Evolutionary conservation across 495 filamentous ascomycete genomes (phyloP), one percentile per base, ranked within the genome.

Genomic region (Penicillium crystallinum): DNA sequence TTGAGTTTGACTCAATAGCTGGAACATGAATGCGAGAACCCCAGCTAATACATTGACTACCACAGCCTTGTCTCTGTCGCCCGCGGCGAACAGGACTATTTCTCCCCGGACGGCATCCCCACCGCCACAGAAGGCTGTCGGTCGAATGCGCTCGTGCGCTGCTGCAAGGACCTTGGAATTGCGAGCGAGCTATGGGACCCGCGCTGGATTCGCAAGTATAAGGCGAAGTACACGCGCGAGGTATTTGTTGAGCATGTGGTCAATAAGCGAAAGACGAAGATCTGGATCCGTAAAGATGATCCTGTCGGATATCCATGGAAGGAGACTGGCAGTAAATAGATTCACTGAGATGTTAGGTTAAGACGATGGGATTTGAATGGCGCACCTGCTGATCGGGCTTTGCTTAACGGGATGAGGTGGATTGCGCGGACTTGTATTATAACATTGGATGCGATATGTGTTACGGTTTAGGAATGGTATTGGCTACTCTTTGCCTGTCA

Each of bases 151-250:
- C 77, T 98, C 48, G 89, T 96, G 77, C 87, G 93, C 21, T 96
- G 90, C 75, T 97, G 95, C 74, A 98, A 98, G 73, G 93, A 98
- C 69, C 78, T 98, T 19, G 93, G 93, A 11, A 86, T 98, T 49
- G 95, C 91, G 3, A 90, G 85, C 58, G 93, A 98, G 69, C 75
- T 98, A 35, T 98, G 93, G 93, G 93, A 98, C 73, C 93, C 93
- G 42, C 77, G 90, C 39, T 98, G 84, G 75, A 93, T 97, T 52
- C 80, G 85, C 58, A 78, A 72, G 52, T 91, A 79, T 64, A 79
- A 84, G 75, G 73, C 72, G 9, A 69, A 84, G 60, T 77, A 88
- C 67, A 85, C 82, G 52, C 81, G 86, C 49, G 89, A 96, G 75
- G 78, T 85, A 9, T 89, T 82, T 68, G 88, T 87, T 14, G 88